Percentiles rank a stretch among this genome's conserved stretches.
Conservation (phyloP, 2,329 filamentous ascomycete genomes). For the Pseudocercospora vitis region DNA sequence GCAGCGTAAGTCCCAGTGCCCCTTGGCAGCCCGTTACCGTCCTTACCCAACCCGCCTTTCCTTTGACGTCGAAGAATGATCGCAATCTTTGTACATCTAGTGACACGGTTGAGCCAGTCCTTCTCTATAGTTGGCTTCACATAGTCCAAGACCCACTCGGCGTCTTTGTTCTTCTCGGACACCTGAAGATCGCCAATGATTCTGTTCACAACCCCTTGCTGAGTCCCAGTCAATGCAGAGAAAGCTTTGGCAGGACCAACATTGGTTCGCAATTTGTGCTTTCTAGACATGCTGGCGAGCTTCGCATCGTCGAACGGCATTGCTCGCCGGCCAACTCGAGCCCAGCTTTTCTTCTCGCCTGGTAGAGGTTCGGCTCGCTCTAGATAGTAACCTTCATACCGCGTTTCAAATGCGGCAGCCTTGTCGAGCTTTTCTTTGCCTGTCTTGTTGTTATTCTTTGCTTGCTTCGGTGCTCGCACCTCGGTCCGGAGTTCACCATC, state of each 20-base stretch:
- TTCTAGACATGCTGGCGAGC: conserved; percentile 10
- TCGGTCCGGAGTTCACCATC: not conserved
- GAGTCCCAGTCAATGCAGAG: conserved; percentile 1
- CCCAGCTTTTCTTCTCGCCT: conserved; percentile 9
- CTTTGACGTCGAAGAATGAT: conserved; percentile 14
- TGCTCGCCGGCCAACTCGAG: not conserved
- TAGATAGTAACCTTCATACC: conserved; percentile 9
- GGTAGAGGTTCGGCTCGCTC: conserved; percentile 4
- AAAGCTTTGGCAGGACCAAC: conserved; percentile 11
- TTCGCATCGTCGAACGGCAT: conserved; percentile 10
- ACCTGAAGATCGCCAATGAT: conserved; percentile 3
- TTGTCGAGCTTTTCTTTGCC: conserved; percentile 5
- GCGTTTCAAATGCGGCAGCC: not conserved
- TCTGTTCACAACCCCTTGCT: conserved; percentile 10
- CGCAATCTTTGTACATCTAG: conserved; percentile 7
- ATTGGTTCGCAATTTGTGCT: conserved; percentile 2
- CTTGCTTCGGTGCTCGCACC: not conserved
- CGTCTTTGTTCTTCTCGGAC: conserved; percentile 13
- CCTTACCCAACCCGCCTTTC: not conserved
- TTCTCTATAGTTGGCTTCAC: conserved; percentile 8
- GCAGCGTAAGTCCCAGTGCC: conserved; percentile 4
- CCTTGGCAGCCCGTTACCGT: not conserved
- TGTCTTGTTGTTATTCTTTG: conserved; percentile 12
- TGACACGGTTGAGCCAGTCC: conserved; percentile 6
- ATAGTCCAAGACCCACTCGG: conserved; percentile 12